Base-by-base conservation (phyloP, 352 stramenopile genomes). In the Phytophthora chlamydospora region DNA sequence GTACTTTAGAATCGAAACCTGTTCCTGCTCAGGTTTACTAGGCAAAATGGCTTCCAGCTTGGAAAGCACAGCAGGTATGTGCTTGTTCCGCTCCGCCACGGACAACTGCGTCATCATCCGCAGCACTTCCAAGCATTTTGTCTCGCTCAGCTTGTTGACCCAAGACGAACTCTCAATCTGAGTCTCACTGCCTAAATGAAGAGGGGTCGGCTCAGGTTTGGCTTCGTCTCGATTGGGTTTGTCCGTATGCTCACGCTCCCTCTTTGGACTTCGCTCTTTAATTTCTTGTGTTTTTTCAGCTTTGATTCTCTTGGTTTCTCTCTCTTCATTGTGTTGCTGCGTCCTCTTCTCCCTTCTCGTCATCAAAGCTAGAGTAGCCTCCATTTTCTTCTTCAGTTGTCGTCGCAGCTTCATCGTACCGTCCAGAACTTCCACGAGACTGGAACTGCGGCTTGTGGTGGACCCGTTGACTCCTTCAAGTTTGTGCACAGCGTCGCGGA, bases 401-500 rank as follows among this genome's bases (percentile, higher is more conserved):
- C 8, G 14, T 32, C 53, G 36, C 43, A 62, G 34, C 6, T 39
- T 13, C 5, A 31, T 10, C 19, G 44, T 47, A 1, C 6, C 21
- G 35, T 62, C n/a, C 6, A 62, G 42, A 1, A 7, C 16, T 8
- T 40, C 11, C 17, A 41, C 19, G 8, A 66, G 42, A 16, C 39
- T 66, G 7, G 29, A 13, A 38, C 40, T 58, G n/a, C 47, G 47
- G 10, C 6, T 31, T 14, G 29, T 29, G 38, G 16, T 53, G 11
- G 49, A 55, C 24, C 4, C 10, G 4, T 36, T 14, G 9, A 13
- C 41, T 12, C 33, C 19, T 12, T 50, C 8, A 27, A 67, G 16
- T 33, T 56, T 56, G 24, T 7, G n/a, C 8, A 68, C 45, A 7
- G 52, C 59, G 13, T 48, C 32, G 14, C 33, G n/a, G 8, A 68